Base-by-base conservation (phyloP, 306 rosid species). In the Hippophae gyantsensis region DNA sequence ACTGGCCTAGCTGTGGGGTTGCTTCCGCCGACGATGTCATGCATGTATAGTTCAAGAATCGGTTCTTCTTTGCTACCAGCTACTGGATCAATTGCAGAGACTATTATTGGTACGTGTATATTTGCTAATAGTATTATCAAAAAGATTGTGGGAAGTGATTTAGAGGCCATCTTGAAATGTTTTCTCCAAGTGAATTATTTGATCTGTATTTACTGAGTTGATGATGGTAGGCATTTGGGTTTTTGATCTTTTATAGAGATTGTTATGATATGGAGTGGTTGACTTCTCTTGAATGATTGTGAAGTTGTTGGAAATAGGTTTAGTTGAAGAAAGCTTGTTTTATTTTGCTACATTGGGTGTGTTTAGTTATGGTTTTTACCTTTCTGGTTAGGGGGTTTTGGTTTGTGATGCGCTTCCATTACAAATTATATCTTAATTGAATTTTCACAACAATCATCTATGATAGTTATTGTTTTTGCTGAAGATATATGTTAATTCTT, bases 11-110 rank as follows among this genome's bases (percentile, higher is more conserved):
- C 93, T 3, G 93, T 92, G 0, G 99, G 96, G 78, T 71, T 77
- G n/a, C 76, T 79, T 8, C 96, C 99, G 3, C 94, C 95, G 7
- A 85, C 82, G 69, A 88, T 86, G 78, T 92, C 99, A 43, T 92
- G 99, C 86, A 92, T 83, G 75, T 81, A 92, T 26, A 92, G 55
- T 72, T 92, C 96, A 59, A 88, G 78, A 6, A 85, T 53, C 0
- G 93, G 72, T 71, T 87, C 89, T 60, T 74, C 69, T 23, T 72
- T 76, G 5, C 78, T 68, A 26, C 69, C 80, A 47, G 77, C 67
- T 54, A 71, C 63, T 5, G 90, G 81, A 43, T 69, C 84, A 60
- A 80, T 71, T 65, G 78, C 78, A 50, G 70, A 75, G 64, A 57
- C 57, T 23, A 14, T 42, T 7, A 57, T 63, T 38, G 64, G 63